Evolutionary conservation across 441 rosid genomes (phyloP).

Genomic region (Lepidium campestre): DNA sequence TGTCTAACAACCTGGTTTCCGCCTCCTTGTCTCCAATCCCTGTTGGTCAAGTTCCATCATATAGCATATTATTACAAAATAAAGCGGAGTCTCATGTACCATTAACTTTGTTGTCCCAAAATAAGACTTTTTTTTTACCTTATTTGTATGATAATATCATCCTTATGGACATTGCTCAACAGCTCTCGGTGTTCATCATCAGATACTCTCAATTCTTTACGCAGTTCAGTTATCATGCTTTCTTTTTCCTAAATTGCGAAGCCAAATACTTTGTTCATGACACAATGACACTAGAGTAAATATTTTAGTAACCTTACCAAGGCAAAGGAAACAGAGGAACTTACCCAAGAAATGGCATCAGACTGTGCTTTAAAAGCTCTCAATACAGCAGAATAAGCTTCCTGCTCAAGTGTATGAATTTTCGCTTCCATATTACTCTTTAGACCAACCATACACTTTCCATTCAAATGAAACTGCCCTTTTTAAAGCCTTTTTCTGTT

Average conservation of each 20-base stretch:
- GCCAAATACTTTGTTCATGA: not conserved
- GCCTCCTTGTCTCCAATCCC: constrained; percentile 88
- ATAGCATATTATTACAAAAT: constrained; percentile 2
- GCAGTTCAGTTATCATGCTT: constrained; percentile 82
- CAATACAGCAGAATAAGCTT: constrained; percentile 83
- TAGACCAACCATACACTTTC: constrained; percentile 38
- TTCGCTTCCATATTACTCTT: constrained; percentile 71
- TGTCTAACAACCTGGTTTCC: constrained; percentile 57
- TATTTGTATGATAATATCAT: constrained; percentile 66
- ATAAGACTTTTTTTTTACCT: constrained; percentile 37
- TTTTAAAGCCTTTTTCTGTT: constrained; percentile 32
- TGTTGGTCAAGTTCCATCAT: constrained; percentile 20
- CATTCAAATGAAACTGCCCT: constrained; percentile 37
- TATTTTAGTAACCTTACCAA: not conserved
- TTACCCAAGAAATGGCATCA: constrained; percentile 95
- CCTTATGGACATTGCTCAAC: constrained; percentile 66
- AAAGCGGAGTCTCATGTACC: not conserved
- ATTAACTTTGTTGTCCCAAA: not conserved
- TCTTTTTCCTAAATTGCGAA: constrained; percentile 63
- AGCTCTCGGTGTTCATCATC: constrained; percentile 95
- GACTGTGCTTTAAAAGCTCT: constrained; percentile 97
- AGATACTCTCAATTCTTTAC: constrained; percentile 90
- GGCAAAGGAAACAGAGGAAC: not conserved
- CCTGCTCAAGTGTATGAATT: constrained; percentile 90
- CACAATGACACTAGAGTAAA: not conserved